Conservation (phyloP, 345 rosid genomes). For the Populus davidiana region DNA sequence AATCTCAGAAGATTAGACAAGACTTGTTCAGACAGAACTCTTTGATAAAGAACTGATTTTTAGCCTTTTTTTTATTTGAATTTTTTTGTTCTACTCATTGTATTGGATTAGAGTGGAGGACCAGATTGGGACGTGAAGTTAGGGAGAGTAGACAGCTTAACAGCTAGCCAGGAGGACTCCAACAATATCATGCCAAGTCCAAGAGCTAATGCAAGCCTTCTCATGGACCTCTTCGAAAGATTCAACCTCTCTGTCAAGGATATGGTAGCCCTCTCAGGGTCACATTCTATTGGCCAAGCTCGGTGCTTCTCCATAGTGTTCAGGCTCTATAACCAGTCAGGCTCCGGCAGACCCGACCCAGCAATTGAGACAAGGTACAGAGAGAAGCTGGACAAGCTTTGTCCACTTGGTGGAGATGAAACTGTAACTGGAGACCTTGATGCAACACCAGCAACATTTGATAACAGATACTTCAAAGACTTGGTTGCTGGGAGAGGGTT, state of each 20-base stretch:
- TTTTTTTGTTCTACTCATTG: neutral
- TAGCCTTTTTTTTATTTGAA: neutral
- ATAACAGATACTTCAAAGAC: constrained; percentile 79
- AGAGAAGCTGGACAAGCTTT: constrained; percentile 56
- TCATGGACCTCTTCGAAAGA: constrained; percentile 54
- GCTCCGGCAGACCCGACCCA: constrained; percentile 65
- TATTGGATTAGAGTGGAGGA: constrained; percentile 62
- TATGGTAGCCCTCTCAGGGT: constrained; percentile 90
- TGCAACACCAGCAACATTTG: constrained; percentile 61
- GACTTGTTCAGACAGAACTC: neutral
- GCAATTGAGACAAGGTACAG: constrained; percentile 50
- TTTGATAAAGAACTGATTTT: neutral
- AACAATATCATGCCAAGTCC: constrained; percentile 84
- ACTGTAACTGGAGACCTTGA: constrained; percentile 69
- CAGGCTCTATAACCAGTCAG: constrained; percentile 92
- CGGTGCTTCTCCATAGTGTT: constrained; percentile 84
- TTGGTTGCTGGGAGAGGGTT: constrained; percentile 82
- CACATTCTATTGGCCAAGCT: constrained; percentile 85
- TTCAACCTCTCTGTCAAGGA: constrained; percentile 72
- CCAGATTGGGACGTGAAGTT: constrained; percentile 84
- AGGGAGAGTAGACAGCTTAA: constrained; percentile 77
- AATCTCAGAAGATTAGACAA: neutral
- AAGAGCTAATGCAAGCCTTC: constrained; percentile 63
- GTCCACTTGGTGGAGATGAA: constrained; percentile 68
- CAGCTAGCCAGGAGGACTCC: constrained; percentile 70